A percentile compares a stretch with the other conserved stretches of the same genome.
These are phyloP conservation scores for Benincasa hispida DNA, from an alignment of 306 rosid species.

Conservation along the genomic window DNA sequence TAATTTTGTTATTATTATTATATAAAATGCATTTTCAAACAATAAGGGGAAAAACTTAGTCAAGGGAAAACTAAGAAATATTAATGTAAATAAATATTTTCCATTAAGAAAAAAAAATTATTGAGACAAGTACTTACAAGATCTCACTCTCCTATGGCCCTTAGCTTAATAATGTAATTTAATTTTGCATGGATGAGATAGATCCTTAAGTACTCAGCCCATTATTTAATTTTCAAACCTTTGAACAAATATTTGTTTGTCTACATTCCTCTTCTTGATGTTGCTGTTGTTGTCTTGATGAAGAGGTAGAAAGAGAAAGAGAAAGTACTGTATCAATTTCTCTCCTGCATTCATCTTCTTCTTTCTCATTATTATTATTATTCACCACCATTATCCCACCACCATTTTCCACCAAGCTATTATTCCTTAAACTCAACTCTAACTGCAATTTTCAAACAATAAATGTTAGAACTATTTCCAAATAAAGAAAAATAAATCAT, in stretches of 20 bases:
- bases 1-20: no score
- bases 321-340: conserved; percentile 35
- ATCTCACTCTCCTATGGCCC: conserved; percentile 41
- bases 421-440: conserved; percentile 35
- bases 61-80: background rate
- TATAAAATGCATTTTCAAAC: background rate
- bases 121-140: conserved; percentile 46
- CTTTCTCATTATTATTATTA: background rate
- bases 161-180: background rate
- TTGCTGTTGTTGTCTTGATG: conserved; percentile 12
- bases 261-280: background rate
- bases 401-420: conserved; percentile 14
- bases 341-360: conserved; percentile 5
- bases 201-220: conserved; percentile 42
- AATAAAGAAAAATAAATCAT: no score
- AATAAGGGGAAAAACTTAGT: background rate
- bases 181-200: conserved; percentile 27
- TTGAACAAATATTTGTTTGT: conserved; percentile 8
- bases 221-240: background rate
- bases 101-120: background rate
- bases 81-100: background rate
- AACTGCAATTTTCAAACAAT: conserved; percentile 18
- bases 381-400: background rate
- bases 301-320: conserved; percentile 33
- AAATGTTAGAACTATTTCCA: no score